phyloP scores from a whole-genome alignment of 2,329 filamentous ascomycete species.

The Cladophialophora immunda region DNA sequence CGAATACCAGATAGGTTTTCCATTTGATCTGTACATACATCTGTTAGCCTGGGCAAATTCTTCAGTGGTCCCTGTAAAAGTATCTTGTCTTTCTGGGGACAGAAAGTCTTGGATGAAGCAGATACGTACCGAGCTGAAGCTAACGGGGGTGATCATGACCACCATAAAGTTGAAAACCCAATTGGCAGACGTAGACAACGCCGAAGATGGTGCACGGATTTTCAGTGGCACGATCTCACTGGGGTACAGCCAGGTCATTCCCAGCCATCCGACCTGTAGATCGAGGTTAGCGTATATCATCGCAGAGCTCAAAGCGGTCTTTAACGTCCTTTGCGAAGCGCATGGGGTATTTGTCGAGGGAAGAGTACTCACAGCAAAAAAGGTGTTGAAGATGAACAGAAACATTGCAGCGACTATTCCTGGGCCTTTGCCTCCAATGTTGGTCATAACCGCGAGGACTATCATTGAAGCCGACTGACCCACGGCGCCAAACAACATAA shows the following conservation, averaged over 20 bases:
- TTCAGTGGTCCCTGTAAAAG: not conserved
- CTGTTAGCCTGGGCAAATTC: not conserved
- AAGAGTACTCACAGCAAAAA: not conserved
- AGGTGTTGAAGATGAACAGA: conserved; percentile 67
- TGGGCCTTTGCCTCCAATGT: conserved; percentile 47
- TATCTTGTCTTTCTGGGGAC: not conserved
- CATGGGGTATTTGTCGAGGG: not conserved
- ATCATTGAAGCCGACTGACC: conserved; percentile 34
- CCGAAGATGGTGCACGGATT: conserved; percentile 70
- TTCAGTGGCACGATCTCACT: conserved; percentile 58
- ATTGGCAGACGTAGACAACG: conserved; percentile 72
- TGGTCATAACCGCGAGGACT: conserved; percentile 40
- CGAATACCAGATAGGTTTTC: conserved; percentile 82
- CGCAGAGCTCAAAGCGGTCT: not conserved
- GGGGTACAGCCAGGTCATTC: conserved; percentile 53
- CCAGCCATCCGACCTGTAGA: conserved; percentile 54
- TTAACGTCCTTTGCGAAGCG: not conserved
- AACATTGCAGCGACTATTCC: conserved; percentile 60
- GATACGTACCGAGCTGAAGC: conserved; percentile 7
- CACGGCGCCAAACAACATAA: conserved; percentile 32
- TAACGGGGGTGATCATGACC: conserved; percentile 81
- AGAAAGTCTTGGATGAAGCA: not conserved
- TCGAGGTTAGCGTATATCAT: not conserved
- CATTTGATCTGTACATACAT: conserved; percentile 67
- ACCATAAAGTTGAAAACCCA: conserved; percentile 81